Percentiles rank a stretch among this genome's conserved stretches.
Evolutionary conservation across 2,329 filamentous ascomycete genomes (phyloP).

Genomic region (Parafenestella ontariensis): DNA sequence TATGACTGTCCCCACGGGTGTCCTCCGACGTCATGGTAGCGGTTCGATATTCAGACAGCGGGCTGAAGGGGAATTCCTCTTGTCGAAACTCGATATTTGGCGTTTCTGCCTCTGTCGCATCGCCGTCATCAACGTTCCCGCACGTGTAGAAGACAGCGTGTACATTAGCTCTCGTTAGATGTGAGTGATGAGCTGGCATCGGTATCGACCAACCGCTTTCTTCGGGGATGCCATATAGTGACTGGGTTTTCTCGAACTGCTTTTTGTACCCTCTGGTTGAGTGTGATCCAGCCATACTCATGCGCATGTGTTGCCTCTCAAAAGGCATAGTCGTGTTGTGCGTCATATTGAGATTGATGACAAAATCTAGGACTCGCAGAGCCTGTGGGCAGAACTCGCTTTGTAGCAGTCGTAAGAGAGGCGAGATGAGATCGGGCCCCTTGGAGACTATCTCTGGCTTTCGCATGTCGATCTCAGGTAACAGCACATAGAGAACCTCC

Average conservation of each 20-base stretch:
- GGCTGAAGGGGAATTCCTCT: conserved; percentile 83
- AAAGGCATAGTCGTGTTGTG: conserved; percentile 73
- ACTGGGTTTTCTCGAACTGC: conserved; percentile 93
- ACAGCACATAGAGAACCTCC: conserved; percentile 82
- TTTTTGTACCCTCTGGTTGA: conserved; percentile 82
- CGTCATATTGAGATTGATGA: conserved; percentile 94
- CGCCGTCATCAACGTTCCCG: conserved; percentile 57
- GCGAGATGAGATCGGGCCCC: conserved; percentile 93
- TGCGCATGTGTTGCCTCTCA: conserved; percentile 91
- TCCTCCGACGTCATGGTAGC: conserved; percentile 95
- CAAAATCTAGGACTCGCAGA: conserved; percentile 88
- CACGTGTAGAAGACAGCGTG: conserved; percentile 97
- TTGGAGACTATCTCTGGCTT: conserved; percentile 88
- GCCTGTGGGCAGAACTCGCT: conserved; percentile 95
- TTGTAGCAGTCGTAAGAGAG: conserved; percentile 84
- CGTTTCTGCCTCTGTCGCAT: conserved; percentile 69
- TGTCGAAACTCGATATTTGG: conserved; percentile 91
- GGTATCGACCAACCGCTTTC: conserved; percentile 96
- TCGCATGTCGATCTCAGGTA: conserved; percentile 91
- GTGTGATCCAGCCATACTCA: conserved; percentile 95
- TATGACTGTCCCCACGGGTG: conserved; percentile 71
- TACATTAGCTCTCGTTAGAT: conserved; percentile 86
- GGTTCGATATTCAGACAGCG: conserved; percentile 73
- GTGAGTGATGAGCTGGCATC: conserved; percentile 87
- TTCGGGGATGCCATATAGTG: conserved; percentile 94